A percentile compares a stretch with the other conserved stretches of the same genome.
phyloP scores from a whole-genome alignment of 768 basidiomycete genomes.

The Agaricus subrufescens region DNA sequence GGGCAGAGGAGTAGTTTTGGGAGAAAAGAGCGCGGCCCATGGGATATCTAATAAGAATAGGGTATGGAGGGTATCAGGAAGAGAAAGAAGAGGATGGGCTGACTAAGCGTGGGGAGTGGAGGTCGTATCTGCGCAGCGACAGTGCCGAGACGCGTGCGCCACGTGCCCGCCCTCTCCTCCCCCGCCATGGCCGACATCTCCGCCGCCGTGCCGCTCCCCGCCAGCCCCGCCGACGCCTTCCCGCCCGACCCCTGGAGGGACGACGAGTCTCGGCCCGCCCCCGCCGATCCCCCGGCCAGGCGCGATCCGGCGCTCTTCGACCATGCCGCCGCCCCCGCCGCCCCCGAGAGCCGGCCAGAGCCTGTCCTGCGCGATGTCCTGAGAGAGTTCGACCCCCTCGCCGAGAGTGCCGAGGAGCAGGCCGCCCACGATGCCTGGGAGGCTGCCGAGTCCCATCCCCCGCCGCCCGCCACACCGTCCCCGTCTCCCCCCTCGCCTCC shows the following conservation, averaged over 20 bases:
- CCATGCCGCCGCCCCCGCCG: slow-evolving; percentile 30
- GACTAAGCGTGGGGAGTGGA: no score
- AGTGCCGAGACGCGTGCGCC: slow-evolving; percentile 10
- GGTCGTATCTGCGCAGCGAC: no score
- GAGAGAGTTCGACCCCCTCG: slow-evolving; percentile 67
- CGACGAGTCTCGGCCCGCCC: slow-evolving; percentile 17
- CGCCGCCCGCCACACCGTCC: slow-evolving; percentile 29
- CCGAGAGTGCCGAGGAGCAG: slow-evolving; percentile 44
- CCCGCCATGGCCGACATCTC: not conserved
- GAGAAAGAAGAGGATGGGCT: slow-evolving; percentile 6
- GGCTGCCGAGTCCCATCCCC: slow-evolving; percentile 53
- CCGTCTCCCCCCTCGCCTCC: slow-evolving; percentile 31
- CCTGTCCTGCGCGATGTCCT: slow-evolving; percentile 40
- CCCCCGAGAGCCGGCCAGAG: slow-evolving; percentile 16
- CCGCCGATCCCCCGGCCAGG: slow-evolving; percentile 11
- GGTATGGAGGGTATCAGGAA: not conserved
- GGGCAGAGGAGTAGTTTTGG: slow-evolving; percentile 31
- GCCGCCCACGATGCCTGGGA: slow-evolving; percentile 66
- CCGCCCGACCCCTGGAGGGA: slow-evolving; percentile 39
- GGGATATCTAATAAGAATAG: slow-evolving; percentile 9
- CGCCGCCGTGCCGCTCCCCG: not conserved
- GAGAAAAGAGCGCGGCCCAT: slow-evolving; percentile 67
- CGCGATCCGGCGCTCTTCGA: slow-evolving; percentile 36
- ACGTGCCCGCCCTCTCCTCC: slow-evolving; percentile 9
- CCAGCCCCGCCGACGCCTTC: slow-evolving; percentile 4